Evolutionary conservation across 164 flowering plant genomes (phyloP).

Genomic region (Vitis rupestris): DNA sequence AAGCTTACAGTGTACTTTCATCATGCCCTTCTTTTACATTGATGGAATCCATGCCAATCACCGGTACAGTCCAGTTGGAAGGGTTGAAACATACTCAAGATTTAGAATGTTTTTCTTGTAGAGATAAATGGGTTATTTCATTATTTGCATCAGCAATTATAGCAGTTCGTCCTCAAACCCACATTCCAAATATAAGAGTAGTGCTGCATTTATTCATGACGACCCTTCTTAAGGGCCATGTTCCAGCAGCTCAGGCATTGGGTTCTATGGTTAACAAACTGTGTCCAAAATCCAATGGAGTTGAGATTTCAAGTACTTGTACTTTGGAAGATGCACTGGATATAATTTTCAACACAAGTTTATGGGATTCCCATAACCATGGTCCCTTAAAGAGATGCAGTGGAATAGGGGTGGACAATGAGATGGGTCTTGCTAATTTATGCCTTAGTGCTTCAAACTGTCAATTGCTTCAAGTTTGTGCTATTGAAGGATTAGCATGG

Average conservation of each 20-base stretch:
- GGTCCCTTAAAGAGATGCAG: slow-evolving; percentile 8
- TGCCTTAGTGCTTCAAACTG: slow-evolving; percentile 14
- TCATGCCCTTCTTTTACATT: slow-evolving; percentile 27
- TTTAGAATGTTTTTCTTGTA: slow-evolving; percentile 25
- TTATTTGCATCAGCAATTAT: slow-evolving; percentile 75
- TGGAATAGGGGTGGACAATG: slow-evolving; percentile 16
- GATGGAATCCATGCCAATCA: slow-evolving; percentile 22
- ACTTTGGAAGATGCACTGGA: slow-evolving; percentile 66
- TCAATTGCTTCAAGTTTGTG: slow-evolving; percentile 37
- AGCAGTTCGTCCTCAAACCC: slow-evolving; percentile 66
- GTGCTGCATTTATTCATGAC: slow-evolving; percentile 40
- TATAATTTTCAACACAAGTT: slow-evolving; percentile 35
- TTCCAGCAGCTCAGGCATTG: slow-evolving; percentile 86
- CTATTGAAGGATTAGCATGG: slow-evolving; percentile 83
- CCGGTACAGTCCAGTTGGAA: slow-evolving; percentile 22
- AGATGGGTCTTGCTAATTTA: slow-evolving; percentile 20
- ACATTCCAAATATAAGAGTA: slow-evolving; percentile 42
- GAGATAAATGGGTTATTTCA: slow-evolving; percentile 67
- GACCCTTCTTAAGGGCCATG: slow-evolving; percentile 50
- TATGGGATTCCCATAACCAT: slow-evolving; percentile 20
- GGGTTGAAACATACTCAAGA: slow-evolving; percentile 17
- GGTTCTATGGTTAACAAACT: slow-evolving; percentile 87
- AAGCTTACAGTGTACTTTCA: slow-evolving; percentile 51
- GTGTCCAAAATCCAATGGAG: slow-evolving; percentile 24
- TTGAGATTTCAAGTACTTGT: slow-evolving; percentile 28